A percentile compares a stretch with the other conserved stretches of the same genome.
Conservation (phyloP, 2,329 filamentous ascomycete genomes). For the Xylaria hypoxylon region DNA sequence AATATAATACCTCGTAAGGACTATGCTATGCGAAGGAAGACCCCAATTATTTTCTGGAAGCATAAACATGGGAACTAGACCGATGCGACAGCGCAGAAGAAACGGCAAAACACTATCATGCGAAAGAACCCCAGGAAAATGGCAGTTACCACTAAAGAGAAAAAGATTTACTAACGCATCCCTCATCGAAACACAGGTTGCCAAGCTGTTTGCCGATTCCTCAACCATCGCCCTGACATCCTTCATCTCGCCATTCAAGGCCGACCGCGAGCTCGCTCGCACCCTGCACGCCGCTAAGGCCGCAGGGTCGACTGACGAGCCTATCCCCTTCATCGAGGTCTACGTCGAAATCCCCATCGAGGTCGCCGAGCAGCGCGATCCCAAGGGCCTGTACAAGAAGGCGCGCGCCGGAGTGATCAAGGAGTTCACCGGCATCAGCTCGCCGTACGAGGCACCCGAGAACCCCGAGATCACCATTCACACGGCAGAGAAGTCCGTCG, state of each 20-base stretch:
- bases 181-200: constrained; percentile 67
- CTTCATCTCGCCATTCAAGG: constrained; percentile 95
- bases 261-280: constrained; percentile 85
- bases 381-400: constrained; percentile 98
- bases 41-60: too few relatives aligned
- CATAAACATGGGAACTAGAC: too few relatives aligned
- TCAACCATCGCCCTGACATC: constrained; percentile 90
- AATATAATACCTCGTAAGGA: too few relatives aligned
- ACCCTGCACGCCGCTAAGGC: constrained; percentile 75
- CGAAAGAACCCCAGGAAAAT: too few relatives aligned
- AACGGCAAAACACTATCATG: background rate
- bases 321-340: constrained; percentile 92
- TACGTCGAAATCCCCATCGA: constrained; percentile 91
- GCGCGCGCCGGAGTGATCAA: constrained; percentile 93
- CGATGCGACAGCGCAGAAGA: background rate
- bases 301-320: constrained; percentile 64
- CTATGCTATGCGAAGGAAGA: too few relatives aligned
- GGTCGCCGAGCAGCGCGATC: constrained; percentile 93
- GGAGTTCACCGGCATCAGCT: constrained; percentile 95
- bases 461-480: constrained; percentile 88
- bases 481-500: constrained; percentile 83
- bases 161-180: constrained; percentile 17
- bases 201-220: constrained; percentile 94
- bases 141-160: too few relatives aligned
- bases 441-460: constrained; percentile 91